Evolutionary conservation across 2,329 filamentous ascomycete species (phyloP), one percentile per base, ranked within the genome.

Genomic region (Colletotrichum destructivum): DNA sequence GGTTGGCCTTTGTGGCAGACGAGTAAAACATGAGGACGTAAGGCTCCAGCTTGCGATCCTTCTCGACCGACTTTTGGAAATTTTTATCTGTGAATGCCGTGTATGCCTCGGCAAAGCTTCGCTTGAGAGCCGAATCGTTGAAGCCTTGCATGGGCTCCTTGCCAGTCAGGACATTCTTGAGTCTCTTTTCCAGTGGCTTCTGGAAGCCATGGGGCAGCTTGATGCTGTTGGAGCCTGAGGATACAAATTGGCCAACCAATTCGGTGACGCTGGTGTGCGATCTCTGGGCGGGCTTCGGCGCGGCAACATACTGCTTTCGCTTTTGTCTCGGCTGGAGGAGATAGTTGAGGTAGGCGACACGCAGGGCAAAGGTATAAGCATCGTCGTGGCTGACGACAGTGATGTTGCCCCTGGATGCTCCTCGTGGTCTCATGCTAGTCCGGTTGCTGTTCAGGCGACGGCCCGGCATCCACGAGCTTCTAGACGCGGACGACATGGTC

Each of bases 1-100:
- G 88, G 73, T 97, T 83, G 42, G 83, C 95, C 81, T 97, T 97
- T 56, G 94, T 97, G 8, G 96, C 95, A 74, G 94, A 93, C 1
- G 95, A 97, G 83, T 97, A 98, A 86, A 99, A 98, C 74, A 98
- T 98, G 76, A 99, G 88, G 62, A 99, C 91, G 62, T 98, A 85
- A 74, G 97, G 95, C 82, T 99, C 96, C 26, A 97, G 92, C 78
- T 96, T 92, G 74, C 96, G 90, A 81, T 98, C 96, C 83, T 97
- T 97, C 79, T 98, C 95, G 86, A 98, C 94, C 71, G 91, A 92
- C 84, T 95, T 97, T 75, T 94, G 92, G 79, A 98, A 98, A 56
- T 90, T 91, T 73, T 92, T 91, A 74, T 97, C 94, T 76, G 96
- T 98, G 81, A 99, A 93, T 68, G 94, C 93, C 71, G 96, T 98